Evolutionary conservation across 1,284 basidiomycete genomes (phyloP), one percentile per base, ranked within the genome.

Genomic region (Thecaphora thlaspeos): DNA sequence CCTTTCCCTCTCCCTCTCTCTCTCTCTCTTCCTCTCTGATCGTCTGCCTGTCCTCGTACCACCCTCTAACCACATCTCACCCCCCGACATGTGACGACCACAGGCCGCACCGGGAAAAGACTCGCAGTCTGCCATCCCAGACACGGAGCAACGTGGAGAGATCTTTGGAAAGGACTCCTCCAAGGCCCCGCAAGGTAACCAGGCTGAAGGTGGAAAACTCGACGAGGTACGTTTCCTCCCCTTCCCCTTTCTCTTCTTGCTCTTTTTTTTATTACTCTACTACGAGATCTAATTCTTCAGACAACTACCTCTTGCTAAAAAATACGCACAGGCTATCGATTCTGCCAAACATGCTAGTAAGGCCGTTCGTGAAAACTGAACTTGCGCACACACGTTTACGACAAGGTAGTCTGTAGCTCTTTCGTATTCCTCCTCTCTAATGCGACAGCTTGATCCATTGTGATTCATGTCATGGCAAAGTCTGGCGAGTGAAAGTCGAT

Each of bases 51-150:
- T n/a, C n/a, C n/a, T n/a, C n/a, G n/a, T n/a, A n/a, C n/a, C n/a
- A n/a, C n/a, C n/a, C n/a, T n/a, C n/a, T n/a, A n/a, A n/a, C n/a
- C n/a, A n/a, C n/a, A n/a, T n/a, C n/a, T n/a, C n/a, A n/a, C n/a
- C n/a, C n/a, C n/a, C n/a, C n/a, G n/a, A n/a, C n/a, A n/a, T n/a
- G n/a, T n/a, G n/a, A n/a, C n/a, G n/a, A n/a, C n/a, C n/a, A n/a
- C 42, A 65, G 57, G 61, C 62, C 36, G 63, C 63, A 21, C 63
- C 63, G 10, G 63, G 63, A 23, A 61, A 61, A 45, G 32, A 41
- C 7, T 47, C 55, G n/a, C 26, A 56, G 2, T 17, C 22, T 3
- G 55, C 59, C 11, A 51, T 66, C n/a, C 63, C 63, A 18, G 63
- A 66, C 41, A 55, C 54, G 26, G 34, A 66, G 51, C 63, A 66